Conservation (phyloP, 192 early-diverging fungal species). For the Coemansia reversa region DNA sequence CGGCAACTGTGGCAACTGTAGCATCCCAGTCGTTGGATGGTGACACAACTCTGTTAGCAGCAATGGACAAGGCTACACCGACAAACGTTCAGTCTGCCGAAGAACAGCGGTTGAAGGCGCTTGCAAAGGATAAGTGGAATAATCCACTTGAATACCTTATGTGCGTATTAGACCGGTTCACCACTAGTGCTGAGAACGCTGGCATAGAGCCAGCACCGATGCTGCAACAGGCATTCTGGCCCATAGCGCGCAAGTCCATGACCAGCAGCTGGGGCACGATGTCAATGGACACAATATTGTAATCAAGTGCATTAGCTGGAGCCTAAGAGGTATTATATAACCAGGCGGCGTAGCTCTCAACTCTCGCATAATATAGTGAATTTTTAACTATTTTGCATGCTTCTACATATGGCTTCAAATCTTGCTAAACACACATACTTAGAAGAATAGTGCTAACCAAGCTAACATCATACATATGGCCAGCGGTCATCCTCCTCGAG, state of each 20-base stretch:
- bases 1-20: not conserved
- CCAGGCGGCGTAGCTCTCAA: not conserved
- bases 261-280: conserved; percentile 43
- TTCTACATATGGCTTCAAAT: not conserved
- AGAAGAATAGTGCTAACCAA: not conserved
- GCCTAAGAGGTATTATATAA: too few species aligned
- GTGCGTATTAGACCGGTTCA: conserved; percentile 49
- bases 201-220: conserved; percentile 48
- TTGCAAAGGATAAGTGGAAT: conserved; percentile 53
- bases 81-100: conserved; percentile 15
- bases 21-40: not conserved
- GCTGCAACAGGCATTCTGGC: conserved; percentile 54
- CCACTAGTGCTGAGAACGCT: conserved; percentile 34
- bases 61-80: conserved; percentile 10
- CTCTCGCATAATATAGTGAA: not conserved
- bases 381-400: not conserved
- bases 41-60: conserved; percentile 1
- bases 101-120: conserved; percentile 30
- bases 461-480: too few species aligned
- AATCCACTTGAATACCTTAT: conserved; percentile 49
- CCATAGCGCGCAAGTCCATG: conserved; percentile 47
- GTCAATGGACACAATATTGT: conserved; percentile 42
- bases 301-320: not conserved
- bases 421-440: not conserved
- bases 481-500: too few species aligned